Base-by-base conservation (phyloP, 257 asterid genomes). In the Primulina huaijiensis region DNA sequence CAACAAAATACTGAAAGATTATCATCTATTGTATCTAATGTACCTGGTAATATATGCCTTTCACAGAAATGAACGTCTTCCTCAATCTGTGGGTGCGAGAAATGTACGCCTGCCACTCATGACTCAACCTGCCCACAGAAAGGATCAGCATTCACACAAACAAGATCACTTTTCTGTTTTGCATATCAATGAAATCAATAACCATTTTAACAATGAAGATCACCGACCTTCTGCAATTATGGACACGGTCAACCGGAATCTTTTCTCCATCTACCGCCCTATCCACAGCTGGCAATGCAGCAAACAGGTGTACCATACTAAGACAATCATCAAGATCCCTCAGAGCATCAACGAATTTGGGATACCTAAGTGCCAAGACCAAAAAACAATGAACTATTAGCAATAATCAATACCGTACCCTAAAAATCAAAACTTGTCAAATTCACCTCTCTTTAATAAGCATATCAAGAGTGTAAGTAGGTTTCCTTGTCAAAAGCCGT, bases 41-140 rank as follows among this genome's bases (percentile, higher is more conserved):
- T 86, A 93, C 97, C 87, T 94, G 97, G 77, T 91, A 94, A 76
- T 91, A 91, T 69, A 94, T 89, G 75, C 99, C 99, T 83, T 94
- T 94, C 57, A 94, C 97, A 37, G 99, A 91, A 72, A 94, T 83
- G 78, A 94, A 94, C 0, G 96, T 86, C 85, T 91, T 91, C 81
- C 97, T 79, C n/a, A 94, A 90, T 75, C 84, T 91, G 76, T 94
- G 96, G 60, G 96, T 84, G 70, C 96, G 92, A 72, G 95, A 85
- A 67, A 94, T 77, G 63, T 87, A 93, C 20, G 97, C 99, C 84
- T 86, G 97, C 97, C 97, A 93, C 83, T 93, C 99, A 75, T 93
- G 95, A 78, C 97, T 89, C 90, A 94, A 80, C 92, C 99, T 90
- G 70, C n/a, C 55, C 46, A 56, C 56, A 76, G 20, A 65, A 37